Percentiles rank a stretch among this genome's conserved stretches.
Conservation (phyloP, 768 basidiomycete species). For the Tricholoma furcatifolium region DNA sequence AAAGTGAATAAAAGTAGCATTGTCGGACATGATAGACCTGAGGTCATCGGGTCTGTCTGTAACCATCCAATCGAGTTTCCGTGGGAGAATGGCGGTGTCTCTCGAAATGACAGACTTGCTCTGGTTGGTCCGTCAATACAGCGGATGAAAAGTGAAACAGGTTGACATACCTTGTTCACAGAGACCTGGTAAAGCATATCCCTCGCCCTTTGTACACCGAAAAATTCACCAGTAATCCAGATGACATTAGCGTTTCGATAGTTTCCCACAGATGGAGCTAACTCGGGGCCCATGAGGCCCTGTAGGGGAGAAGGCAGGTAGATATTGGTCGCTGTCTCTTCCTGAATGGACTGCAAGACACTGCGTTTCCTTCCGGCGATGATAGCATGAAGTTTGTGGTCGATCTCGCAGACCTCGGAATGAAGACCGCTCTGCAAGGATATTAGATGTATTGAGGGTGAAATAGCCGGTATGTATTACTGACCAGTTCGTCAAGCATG, state of each 20-base stretch:
- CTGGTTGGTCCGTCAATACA: constrained; percentile 37
- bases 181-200: constrained; percentile 94
- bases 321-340: constrained; percentile 96
- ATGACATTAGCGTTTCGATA: constrained; percentile 73
- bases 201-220: constrained; percentile 89
- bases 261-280: constrained; percentile 39
- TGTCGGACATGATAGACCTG: constrained; percentile 91
- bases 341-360: constrained; percentile 88
- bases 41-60: constrained; percentile 95
- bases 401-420: constrained; percentile 89
- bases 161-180: constrained; percentile 67
- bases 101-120: constrained; percentile 87
- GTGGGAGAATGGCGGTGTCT: constrained; percentile 91
- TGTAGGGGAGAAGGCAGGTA: constrained; percentile 91
- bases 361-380: constrained; percentile 87
- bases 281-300: constrained; percentile 75
- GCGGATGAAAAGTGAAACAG: constrained; percentile 3
- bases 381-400: constrained; percentile 91
- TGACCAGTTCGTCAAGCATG: constrained; percentile 91
- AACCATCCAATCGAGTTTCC: constrained; percentile 98
- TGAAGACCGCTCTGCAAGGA: constrained; percentile 78
- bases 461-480: constrained; percentile 31
- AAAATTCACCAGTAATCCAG: constrained; percentile 98
- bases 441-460: constrained; percentile 14
- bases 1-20: constrained; percentile 93